Conservation (phyloP, 192 early-diverging fungal genomes). For the Mycoemilia scoparia region DNA sequence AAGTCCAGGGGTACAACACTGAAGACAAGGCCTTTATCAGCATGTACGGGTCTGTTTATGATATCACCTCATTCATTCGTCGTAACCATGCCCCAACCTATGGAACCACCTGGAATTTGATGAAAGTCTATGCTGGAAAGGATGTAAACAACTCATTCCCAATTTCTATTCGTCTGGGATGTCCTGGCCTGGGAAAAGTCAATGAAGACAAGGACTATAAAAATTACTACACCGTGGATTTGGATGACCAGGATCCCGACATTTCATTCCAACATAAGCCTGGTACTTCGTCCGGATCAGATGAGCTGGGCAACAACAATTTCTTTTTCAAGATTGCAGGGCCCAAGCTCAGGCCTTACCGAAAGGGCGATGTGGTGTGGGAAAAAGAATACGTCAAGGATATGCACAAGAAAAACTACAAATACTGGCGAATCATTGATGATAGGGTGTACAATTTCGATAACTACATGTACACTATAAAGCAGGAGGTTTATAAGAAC, state of each 20-base stretch:
- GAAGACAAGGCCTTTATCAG: conserved; percentile 32
- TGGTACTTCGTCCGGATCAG: conserved; percentile 12
- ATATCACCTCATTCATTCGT: conserved; percentile 31
- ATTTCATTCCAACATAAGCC: conserved; percentile 22
- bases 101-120: conserved; percentile 39
- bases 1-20: conserved; percentile 36
- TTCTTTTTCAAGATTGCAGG: conserved; percentile 14
- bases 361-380: conserved; percentile 44
- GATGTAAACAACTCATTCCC: conserved; percentile 42
- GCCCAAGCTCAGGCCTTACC: conserved; percentile 17
- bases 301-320: conserved; percentile 15
- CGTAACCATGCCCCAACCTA: conserved; percentile 40
- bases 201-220: conserved; percentile 12
- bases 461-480: conserved; percentile 30
- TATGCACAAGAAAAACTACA: conserved; percentile 26
- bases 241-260: conserved; percentile 6
- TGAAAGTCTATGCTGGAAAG: conserved; percentile 29
- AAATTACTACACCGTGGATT: conserved; percentile 10
- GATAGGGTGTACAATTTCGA: conserved; percentile 46
- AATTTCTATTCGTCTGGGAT: conserved; percentile 34
- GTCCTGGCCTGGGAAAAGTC: conserved; percentile 22
- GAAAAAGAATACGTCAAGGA: conserved; percentile 33
- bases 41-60: conserved; percentile 66
- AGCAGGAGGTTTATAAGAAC: conserved; percentile 10
- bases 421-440: conserved; percentile 45